Conservation (phyloP, 345 rosid genomes). For the Eucalyptus sp. region DNA sequence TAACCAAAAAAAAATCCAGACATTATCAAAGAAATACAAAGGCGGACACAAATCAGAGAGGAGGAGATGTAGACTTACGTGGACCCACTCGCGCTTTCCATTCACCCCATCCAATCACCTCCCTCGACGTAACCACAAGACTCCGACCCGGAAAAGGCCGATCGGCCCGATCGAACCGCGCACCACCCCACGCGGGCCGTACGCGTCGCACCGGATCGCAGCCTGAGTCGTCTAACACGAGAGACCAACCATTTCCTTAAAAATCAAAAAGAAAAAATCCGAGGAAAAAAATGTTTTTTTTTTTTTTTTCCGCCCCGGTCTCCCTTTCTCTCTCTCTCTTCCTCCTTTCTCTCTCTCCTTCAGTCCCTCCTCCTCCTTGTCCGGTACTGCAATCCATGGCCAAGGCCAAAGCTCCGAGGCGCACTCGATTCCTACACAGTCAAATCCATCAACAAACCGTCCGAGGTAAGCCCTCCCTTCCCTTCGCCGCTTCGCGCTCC, state of each 20-base stretch:
- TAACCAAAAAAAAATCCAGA: background rate
- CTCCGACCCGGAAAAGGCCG: background rate
- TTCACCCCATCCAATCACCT: background rate
- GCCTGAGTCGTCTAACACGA: background rate
- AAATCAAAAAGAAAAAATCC: background rate
- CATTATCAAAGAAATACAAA: background rate
- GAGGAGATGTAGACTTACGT: background rate
- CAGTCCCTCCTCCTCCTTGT: background rate
- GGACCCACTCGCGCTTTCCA: no score
- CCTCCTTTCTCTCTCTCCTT: background rate
- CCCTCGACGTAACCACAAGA: background rate
- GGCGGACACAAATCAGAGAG: background rate
- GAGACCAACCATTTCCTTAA: background rate
- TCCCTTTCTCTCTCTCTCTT: background rate
- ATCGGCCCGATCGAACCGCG: background rate
- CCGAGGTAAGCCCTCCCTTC: constrained; percentile 32
- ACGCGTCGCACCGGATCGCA: background rate
- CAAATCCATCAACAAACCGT: constrained; percentile 64
- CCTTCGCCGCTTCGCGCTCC: background rate
- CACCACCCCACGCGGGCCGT: background rate
- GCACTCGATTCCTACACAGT: constrained; percentile 60
- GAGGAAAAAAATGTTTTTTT: background rate
- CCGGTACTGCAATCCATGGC: constrained; percentile 35
- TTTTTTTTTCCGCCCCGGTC: background rate
- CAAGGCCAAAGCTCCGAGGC: constrained; percentile 64